phyloP scores from a whole-genome alignment of 345 rosid genomes.

The Dipteronia dyeriana region DNA sequence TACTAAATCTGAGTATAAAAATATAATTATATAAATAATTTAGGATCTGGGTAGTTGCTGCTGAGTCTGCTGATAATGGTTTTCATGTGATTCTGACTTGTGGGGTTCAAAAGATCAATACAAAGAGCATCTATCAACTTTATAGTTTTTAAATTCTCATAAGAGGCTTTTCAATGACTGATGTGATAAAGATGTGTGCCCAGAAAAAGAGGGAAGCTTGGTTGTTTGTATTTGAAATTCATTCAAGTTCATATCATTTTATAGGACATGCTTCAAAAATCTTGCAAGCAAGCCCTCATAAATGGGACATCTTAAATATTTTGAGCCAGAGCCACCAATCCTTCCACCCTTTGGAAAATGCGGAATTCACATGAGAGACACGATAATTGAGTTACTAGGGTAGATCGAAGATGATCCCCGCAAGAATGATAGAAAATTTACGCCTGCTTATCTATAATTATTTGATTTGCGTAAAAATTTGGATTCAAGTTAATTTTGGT shows the following conservation, averaged over 20 bases:
- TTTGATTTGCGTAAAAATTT: background rate
- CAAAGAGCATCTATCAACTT: background rate
- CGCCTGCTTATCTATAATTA: too few species aligned
- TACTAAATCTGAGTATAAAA: background rate
- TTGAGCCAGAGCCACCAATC: background rate
- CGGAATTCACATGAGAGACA: background rate
- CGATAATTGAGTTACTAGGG: background rate
- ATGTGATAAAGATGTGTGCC: conserved; percentile 19
- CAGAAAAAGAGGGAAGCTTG: background rate
- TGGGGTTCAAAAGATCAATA: background rate
- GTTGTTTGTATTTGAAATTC: background rate
- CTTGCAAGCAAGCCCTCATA: background rate
- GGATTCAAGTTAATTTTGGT: background rate
- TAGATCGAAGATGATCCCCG: background rate
- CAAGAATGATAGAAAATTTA: background rate
- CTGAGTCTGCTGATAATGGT: background rate
- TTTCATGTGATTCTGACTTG: conserved; percentile 3
- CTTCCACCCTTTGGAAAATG: background rate
- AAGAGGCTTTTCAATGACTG: conserved; percentile 1
- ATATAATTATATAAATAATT: too few species aligned
- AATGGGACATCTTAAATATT: background rate
- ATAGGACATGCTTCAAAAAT: background rate
- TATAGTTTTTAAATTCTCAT: background rate
- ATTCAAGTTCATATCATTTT: background rate
- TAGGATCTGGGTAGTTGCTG: background rate